Evolutionary conservation across 768 basidiomycete genomes (phyloP), one percentile per base, ranked within the genome.

Genomic region (Suillus ampliporus): DNA sequence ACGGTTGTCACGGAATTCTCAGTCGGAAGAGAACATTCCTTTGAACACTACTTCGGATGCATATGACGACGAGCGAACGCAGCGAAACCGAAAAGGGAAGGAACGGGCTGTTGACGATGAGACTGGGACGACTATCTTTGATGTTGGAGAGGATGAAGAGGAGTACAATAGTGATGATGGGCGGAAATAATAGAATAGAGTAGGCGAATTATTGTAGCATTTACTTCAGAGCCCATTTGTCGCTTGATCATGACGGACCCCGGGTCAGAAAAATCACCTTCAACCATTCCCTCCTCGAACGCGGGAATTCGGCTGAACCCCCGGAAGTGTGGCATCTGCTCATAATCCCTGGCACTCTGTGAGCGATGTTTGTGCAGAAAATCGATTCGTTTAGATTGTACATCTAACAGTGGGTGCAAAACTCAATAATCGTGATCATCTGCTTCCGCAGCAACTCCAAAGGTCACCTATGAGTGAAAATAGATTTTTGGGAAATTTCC

Each of bases 11-110:
- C 14, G 46, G 37, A 19, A 38, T 40, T 0, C 59, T 40, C 17
- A 63, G 21, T 63, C 76, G 43, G 89, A 92, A 72, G 95, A 96
- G 76, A 82, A 79, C 66, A 89, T 93, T 66, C 89, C 93, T 21
- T 79, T 94, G 34, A 86, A 82, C 50, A 60, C 77, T 58, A 69
- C 71, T 13, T n/a, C n/a, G n/a, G n/a, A n/a, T n/a, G 80, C 80
- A 13, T 80, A 84, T 23, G 84, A 85, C 11, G 79, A 77, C 1
- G 83, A 76, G 9, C 72, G 68, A 67, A 57, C 67, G 71, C 61
- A 62, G 41, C 66, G 78, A 54, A 75, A 67, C 51, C 64, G 71
- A 50, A 86, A 85, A 63, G 85, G 84, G 8, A 87, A 88, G 71
- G 79, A 76, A 56, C 79, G 82, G 58, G 83, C 75, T 17, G 64